Conservation (phyloP, 495 filamentous ascomycete genomes). For the Penicillium samsonianum region DNA sequence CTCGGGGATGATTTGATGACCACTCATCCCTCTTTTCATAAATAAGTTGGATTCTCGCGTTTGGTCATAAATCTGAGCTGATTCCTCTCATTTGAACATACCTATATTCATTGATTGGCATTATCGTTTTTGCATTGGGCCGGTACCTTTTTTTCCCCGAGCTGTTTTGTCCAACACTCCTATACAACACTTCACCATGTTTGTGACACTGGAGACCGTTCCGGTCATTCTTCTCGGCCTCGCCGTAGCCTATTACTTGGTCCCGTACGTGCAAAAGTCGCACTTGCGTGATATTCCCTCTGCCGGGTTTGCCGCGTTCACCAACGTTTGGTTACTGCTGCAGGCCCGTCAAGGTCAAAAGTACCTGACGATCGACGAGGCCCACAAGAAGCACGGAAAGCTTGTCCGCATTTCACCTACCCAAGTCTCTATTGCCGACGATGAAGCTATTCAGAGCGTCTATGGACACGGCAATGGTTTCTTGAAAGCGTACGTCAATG, state of each 20-base stretch:
- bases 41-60: conserved; percentile 6
- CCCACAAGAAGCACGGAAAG: conserved; percentile 70
- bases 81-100: neutral
- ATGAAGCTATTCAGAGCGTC: conserved; percentile 55
- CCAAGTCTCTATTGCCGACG: conserved; percentile 62
- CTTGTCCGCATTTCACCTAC: conserved; percentile 61
- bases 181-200: conserved; percentile 22
- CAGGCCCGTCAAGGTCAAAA: conserved; percentile 68
- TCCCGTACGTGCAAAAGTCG: conserved; percentile 68
- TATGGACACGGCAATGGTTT: conserved; percentile 74
- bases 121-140: neutral
- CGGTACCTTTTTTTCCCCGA: neutral
- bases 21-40: conserved; percentile 1
- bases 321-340: conserved; percentile 76
- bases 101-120: conserved; percentile 3
- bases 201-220: conserved; percentile 54
- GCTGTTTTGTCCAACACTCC: conserved; percentile 1
- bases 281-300: conserved; percentile 65
- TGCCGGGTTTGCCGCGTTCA: conserved; percentile 66
- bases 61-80: neutral
- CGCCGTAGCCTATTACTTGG: conserved; percentile 61
- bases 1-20: conserved; percentile 10
- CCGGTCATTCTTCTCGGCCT: conserved; percentile 60
- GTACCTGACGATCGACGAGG: conserved; percentile 65
- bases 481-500: conserved; percentile 61